These are phyloP conservation scores for Pleurotus tuber-regium DNA, from an alignment of 768 basidiomycete species.

Conservation along the genomic window DNA sequence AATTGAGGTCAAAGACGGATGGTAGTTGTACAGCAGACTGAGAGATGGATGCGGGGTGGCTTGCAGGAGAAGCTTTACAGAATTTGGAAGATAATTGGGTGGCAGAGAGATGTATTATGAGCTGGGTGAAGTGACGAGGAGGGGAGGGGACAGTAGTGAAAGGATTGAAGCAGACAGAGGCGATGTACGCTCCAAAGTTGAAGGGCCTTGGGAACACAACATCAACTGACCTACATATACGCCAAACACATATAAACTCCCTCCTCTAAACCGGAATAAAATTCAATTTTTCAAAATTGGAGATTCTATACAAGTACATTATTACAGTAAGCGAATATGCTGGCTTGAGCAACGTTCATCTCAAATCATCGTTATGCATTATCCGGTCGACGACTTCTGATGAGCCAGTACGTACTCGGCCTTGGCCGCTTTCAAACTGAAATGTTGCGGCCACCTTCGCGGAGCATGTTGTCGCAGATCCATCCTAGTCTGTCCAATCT, in stretches of 20 bases:
- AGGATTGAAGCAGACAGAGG: conserved; percentile 32
- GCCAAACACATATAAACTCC: conserved; percentile 7
- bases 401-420: too few relatives aligned
- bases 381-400: too few relatives aligned
- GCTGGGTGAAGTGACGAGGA: not conserved
- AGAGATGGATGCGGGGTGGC: not conserved
- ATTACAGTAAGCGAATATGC: not conserved
- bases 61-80: not conserved
- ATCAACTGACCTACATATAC: conserved; percentile 7
- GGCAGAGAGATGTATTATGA: too few relatives aligned
- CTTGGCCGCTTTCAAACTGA: too few relatives aligned
- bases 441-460: too few relatives aligned
- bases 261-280: too few relatives aligned
- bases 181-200: conserved; percentile 11
- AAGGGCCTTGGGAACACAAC: conserved; percentile 12
- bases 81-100: not conserved
- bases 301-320: not conserved
- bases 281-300: not conserved
- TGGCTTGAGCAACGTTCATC: too few relatives aligned
- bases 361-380: too few relatives aligned
- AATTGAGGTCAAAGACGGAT: not conserved
- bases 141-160: conserved; percentile 16
- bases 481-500: too few relatives aligned
- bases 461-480: too few relatives aligned
- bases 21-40: conserved; percentile 5